Conservation (phyloP, 495 filamentous ascomycete genomes). For the Filosporella fistucella region DNA sequence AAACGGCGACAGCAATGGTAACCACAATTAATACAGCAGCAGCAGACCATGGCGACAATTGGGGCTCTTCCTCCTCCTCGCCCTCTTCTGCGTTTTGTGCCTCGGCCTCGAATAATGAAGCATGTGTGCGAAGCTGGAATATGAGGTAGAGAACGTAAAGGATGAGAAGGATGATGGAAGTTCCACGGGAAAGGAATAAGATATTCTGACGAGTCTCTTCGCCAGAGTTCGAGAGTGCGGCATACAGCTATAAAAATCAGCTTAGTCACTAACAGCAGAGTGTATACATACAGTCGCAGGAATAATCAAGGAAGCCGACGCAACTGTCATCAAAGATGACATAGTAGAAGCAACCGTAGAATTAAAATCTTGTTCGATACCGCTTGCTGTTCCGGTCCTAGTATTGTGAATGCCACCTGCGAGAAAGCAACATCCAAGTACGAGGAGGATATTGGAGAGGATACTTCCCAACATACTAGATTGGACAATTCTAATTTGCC, state of each 20-base stretch:
- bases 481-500: constrained; percentile 92
- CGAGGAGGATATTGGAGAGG: constrained; percentile 89
- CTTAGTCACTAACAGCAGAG: constrained; percentile 16
- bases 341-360: constrained; percentile 88
- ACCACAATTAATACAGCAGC: constrained; percentile 65
- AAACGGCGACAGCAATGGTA: constrained; percentile 81
- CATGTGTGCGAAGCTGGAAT: constrained; percentile 86
- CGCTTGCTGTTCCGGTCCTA: constrained; percentile 33
- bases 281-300: constrained; percentile 71
- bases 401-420: constrained; percentile 69
- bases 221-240: constrained; percentile 17
- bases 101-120: constrained; percentile 72
- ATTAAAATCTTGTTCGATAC: constrained; percentile 73
- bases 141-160: constrained; percentile 88
- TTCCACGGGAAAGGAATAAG: constrained; percentile 82
- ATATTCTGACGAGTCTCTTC: constrained; percentile 57
- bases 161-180: constrained; percentile 79
- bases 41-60: constrained; percentile 69
- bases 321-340: constrained; percentile 91
- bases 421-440: constrained; percentile 95
- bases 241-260: constrained; percentile 18
- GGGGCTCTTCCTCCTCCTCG: constrained; percentile 44
- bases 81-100: constrained; percentile 30
- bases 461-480: constrained; percentile 97
- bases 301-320: constrained; percentile 88